Evolutionary conservation across 2,329 filamentous ascomycete species (phyloP).

Genomic region (Periconia digitata): DNA sequence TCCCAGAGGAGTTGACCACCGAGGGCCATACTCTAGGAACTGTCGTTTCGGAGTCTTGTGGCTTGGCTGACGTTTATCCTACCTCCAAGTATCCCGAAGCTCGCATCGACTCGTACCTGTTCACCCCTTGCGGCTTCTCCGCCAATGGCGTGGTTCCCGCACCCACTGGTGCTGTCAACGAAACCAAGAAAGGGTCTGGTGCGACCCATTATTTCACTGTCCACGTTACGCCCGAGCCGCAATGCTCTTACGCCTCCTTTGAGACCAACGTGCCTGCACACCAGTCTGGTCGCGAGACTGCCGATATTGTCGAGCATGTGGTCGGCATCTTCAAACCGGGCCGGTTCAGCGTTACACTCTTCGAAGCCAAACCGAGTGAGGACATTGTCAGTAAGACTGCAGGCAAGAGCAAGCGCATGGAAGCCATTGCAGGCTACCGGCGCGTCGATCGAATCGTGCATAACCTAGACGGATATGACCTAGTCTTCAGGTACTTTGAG

Average conservation of each 20-base stretch:
- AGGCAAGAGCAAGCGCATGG: constrained; percentile 58
- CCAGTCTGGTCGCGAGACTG: constrained; percentile 84
- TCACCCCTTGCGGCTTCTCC: constrained; percentile 95
- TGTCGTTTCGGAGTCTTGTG: constrained; percentile 86
- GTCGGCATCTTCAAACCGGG: constrained; percentile 95
- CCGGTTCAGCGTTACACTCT: constrained; percentile 95
- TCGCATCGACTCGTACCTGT: constrained; percentile 92
- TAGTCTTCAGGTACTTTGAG: constrained; percentile 96
- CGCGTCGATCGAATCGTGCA: constrained; percentile 94
- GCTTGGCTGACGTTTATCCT: constrained; percentile 86
- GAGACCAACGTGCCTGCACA: constrained; percentile 95
- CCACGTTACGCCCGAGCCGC: constrained; percentile 93
- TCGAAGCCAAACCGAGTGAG: constrained; percentile 74
- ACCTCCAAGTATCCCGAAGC: constrained; percentile 86
- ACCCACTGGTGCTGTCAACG: constrained; percentile 54
- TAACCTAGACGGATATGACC: constrained; percentile 94
- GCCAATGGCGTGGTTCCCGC: constrained; percentile 94
- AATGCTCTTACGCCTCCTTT: constrained; percentile 97
- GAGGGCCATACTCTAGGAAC: constrained; percentile 93
- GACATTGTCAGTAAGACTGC: constrained; percentile 45
- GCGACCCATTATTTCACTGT: constrained; percentile 89
- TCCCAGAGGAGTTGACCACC: constrained; percentile 77
- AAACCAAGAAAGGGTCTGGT: constrained; percentile 44
- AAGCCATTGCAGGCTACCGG: constrained; percentile 81
- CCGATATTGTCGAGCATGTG: constrained; percentile 89